Evolutionary conservation across 805 yeast genomes (phyloP), one percentile per base, ranked within the genome.

Genomic region (Metschnikowia proteae): DNA sequence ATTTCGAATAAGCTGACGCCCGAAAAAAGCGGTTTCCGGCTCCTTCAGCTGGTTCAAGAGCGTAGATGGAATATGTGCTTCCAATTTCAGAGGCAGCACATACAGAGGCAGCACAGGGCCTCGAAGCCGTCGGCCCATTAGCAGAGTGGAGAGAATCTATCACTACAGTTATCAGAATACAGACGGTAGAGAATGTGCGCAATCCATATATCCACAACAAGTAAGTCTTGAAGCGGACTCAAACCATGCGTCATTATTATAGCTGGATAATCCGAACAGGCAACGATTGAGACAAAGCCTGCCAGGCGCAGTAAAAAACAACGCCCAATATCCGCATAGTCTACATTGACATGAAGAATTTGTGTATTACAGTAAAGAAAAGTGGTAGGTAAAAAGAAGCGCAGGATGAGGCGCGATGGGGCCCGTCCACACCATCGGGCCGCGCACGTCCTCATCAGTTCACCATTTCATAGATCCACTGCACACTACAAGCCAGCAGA

Each of bases 151-250:
- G 17, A 17, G 17, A 17, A 17, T 17, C 17, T 17, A 17, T 17
- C 17, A 17, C 17, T 17, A 17, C 17, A 17, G 17, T 17, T 17
- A 2, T 17, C 17, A 17, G 2, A 17, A 17, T 2, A 17, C 17
- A 17, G 17, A 17, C 17, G 17, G 17, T 31, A 9, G 22, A 13
- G 25, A 52, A 68, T 72, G 74, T 73, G 52, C 66, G 71, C 76
- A 71, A 67, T 70, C 64, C 67, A 70, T 72, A 73, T 73, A 72
- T 71, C 76, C 67, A 68, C 56, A 58, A 64, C 57, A 59, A 65
- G 76, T 67, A 43, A 36, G 43, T 17, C 50, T 63, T 56, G 56
- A 63, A 60, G 58, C 66, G 64, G 76, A 72, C 77, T 73, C 77
- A 73, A 73, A 72, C 76, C 70, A 70, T 72, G 76, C 67, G 66